A percentile compares a stretch with the other conserved stretches of the same genome.
Conservation (phyloP, 768 basidiomycete species). For the Amanita subjunquillea region DNA sequence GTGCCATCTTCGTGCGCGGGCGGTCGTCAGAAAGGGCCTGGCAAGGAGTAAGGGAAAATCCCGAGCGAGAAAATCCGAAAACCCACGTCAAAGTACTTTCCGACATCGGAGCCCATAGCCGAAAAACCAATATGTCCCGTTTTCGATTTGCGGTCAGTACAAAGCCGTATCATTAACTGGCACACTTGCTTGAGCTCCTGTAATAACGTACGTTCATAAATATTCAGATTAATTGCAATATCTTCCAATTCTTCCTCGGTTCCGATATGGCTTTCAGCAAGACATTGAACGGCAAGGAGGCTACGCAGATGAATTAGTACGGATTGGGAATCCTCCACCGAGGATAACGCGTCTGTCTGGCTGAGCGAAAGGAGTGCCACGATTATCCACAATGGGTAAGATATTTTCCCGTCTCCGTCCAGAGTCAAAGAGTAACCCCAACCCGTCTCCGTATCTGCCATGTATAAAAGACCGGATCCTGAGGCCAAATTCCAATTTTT, state of each 20-base stretch:
- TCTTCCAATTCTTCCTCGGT: neutral
- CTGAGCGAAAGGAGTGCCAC: constrained; percentile 19
- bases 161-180: constrained; percentile 18
- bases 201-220: constrained; percentile 6
- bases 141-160: constrained; percentile 17
- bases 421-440: constrained; percentile 19
- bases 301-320: neutral
- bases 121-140: constrained; percentile 17
- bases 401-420: constrained; percentile 42
- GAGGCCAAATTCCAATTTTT: neutral
- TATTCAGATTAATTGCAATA: neutral
- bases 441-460: constrained; percentile 9
- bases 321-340: neutral
- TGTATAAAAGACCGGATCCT: constrained; percentile 9
- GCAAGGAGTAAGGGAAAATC: neutral
- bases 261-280: constrained; percentile 1
- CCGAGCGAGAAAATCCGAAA: neutral
- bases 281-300: neutral
- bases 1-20: constrained; percentile 31
- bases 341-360: neutral
- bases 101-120: constrained; percentile 15
- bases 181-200: constrained; percentile 10
- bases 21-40: constrained; percentile 27
- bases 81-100: constrained; percentile 27
- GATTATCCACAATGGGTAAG: constrained; percentile 39